Percentiles rank a stretch among this genome's conserved stretches.
Conservation (phyloP, 2,329 filamentous ascomycete genomes). For the Blumeriella jaapii region DNA sequence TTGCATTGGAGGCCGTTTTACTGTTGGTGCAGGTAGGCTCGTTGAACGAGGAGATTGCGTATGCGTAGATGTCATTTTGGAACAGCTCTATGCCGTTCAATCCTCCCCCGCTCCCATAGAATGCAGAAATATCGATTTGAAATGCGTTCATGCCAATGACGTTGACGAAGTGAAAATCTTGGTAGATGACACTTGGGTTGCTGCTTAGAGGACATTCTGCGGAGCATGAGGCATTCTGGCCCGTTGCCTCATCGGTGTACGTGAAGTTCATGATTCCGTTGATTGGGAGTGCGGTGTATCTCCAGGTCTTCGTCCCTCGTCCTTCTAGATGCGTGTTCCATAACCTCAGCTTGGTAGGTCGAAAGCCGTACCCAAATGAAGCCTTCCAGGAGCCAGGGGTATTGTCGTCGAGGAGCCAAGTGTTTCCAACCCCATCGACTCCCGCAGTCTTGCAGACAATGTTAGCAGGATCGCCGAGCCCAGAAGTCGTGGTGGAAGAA, state of each 20-base stretch:
- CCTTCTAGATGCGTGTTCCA: constrained; percentile 80
- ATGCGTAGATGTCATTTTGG: constrained; percentile 73
- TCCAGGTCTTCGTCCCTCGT: constrained; percentile 78
- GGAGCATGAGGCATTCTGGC: constrained; percentile 61
- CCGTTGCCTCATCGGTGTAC: constrained; percentile 65
- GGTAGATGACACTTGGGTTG: constrained; percentile 52
- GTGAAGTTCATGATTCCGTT: constrained; percentile 95
- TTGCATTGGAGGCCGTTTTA: constrained; percentile 53
- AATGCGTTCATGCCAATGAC: constrained; percentile 78
- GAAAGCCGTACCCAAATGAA: constrained; percentile 70
- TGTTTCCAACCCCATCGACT: constrained; percentile 57
- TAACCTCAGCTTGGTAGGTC: constrained; percentile 75
- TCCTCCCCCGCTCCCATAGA: constrained; percentile 78
- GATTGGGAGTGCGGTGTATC: constrained; percentile 74
- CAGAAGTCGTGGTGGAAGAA: constrained; percentile 47
- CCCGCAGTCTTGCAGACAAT: constrained; percentile 69
- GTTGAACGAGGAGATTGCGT: constrained; percentile 80
- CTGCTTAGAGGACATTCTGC: constrained; percentile 74
- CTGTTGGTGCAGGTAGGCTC: constrained; percentile 68
- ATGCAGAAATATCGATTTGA: constrained; percentile 73
- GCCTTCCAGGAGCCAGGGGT: constrained; percentile 75
- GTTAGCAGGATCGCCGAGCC: constrained; percentile 65
- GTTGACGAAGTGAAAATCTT: constrained; percentile 91
- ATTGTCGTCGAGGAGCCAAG: constrained; percentile 71
- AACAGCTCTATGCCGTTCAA: constrained; percentile 79